Evolutionary conservation across 495 filamentous ascomycete species (phyloP).

Genomic region (Clavariopsis aquatica): DNA sequence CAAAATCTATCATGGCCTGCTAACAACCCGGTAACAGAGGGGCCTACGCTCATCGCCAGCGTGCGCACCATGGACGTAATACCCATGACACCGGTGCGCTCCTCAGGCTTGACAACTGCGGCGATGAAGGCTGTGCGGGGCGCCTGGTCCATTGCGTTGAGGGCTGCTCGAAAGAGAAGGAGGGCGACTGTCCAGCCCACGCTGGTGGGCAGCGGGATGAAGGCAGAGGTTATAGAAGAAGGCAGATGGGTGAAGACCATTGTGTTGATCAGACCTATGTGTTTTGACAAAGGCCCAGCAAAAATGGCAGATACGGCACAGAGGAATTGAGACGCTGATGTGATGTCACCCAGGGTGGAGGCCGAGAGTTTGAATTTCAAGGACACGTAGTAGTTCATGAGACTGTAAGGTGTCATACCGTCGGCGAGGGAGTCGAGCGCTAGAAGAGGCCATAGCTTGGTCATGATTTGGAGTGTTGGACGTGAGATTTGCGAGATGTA

Average conservation of each 20-base stretch:
- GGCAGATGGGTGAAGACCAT: slow-evolving; percentile 89
- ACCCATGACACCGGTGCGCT: slow-evolving; percentile 67
- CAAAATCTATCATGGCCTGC: slow-evolving; percentile 64
- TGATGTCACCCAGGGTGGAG: slow-evolving; percentile 49
- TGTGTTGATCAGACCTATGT: slow-evolving; percentile 78
- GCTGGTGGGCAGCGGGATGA: slow-evolving; percentile 65
- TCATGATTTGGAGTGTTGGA: slow-evolving; percentile 57
- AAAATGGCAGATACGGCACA: slow-evolving; percentile 68
- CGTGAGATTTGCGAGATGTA: slow-evolving; percentile 46
- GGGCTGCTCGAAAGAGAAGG: slow-evolving; percentile 59
- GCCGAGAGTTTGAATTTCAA: slow-evolving; percentile 70
- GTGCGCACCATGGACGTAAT: slow-evolving; percentile 43
- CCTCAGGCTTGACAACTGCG: slow-evolving; percentile 65
- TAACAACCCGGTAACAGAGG: slow-evolving; percentile 69
- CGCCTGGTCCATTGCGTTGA: slow-evolving; percentile 79
- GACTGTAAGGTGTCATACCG: slow-evolving; percentile 64
- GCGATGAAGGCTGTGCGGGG: slow-evolving; percentile 79
- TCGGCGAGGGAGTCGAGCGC: slow-evolving; percentile 77
- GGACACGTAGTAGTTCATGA: slow-evolving; percentile 66
- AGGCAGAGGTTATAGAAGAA: slow-evolving; percentile 66
- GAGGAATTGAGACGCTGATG: slow-evolving; percentile 52
- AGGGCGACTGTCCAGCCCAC: slow-evolving; percentile 64
- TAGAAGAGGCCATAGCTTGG: slow-evolving; percentile 74
- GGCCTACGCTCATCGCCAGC: slow-evolving; percentile 53
- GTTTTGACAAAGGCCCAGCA: slow-evolving; percentile 70